Conservation (phyloP, 345 rosid genomes). For the Pistacia vera region DNA sequence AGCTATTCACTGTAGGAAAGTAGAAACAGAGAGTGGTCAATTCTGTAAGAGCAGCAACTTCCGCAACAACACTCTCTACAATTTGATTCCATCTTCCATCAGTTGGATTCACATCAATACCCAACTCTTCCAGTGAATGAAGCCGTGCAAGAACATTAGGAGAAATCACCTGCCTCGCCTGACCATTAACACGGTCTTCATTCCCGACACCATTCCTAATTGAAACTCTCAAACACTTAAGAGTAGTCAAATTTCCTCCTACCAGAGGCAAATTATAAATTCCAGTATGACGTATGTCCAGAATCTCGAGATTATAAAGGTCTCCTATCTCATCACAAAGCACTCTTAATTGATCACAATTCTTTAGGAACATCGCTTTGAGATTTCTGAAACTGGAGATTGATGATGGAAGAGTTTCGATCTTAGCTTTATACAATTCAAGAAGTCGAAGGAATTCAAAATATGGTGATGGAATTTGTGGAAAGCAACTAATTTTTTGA, state of each 20-base stretch:
- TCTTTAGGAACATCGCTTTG: constrained; percentile 21
- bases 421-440: constrained; percentile 13
- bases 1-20: constrained; percentile 18
- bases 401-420: constrained; percentile 17
- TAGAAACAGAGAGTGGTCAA: constrained; percentile 23
- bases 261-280: constrained; percentile 17
- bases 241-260: constrained; percentile 15
- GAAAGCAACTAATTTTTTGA: background rate
- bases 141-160: constrained; percentile 12
- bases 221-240: constrained; percentile 27
- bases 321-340: constrained; percentile 8
- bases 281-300: constrained; percentile 23
- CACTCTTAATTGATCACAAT: constrained; percentile 9
- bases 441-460: constrained; percentile 27
- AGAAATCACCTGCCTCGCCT: constrained; percentile 3
- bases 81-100: constrained; percentile 8
- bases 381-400: constrained; percentile 17
- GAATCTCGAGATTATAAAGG: constrained; percentile 21
- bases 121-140: constrained; percentile 23
- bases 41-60: constrained; percentile 3
- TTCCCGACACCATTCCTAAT: constrained; percentile 4
- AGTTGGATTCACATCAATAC: constrained; percentile 11
- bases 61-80: background rate
- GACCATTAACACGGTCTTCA: background rate
- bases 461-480: background rate